phyloP scores from a whole-genome alignment of 108 stramenopile genomes.

The Licmophora abbreviata region DNA sequence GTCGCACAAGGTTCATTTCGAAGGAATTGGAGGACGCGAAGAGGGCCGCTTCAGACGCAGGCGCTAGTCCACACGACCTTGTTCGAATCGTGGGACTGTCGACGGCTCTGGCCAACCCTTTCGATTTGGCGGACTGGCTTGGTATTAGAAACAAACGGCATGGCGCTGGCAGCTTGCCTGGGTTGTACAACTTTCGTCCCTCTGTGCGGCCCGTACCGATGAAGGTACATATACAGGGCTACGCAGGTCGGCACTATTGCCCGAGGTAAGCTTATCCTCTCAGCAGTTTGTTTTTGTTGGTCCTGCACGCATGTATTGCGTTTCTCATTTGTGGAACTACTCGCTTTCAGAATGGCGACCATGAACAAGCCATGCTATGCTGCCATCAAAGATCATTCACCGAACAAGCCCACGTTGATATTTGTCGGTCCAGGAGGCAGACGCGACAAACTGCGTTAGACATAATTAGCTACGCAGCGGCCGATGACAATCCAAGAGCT shows the following conservation, averaged over 20 bases:
- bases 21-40: conserved; percentile 22
- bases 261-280: conserved; percentile 9
- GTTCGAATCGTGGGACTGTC: conserved; percentile 92
- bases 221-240: conserved; percentile 93
- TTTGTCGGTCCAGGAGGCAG: conserved; percentile 92
- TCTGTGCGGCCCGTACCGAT: conserved; percentile 94
- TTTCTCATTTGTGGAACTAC: not conserved
- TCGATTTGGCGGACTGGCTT: conserved; percentile 96
- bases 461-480: conserved; percentile 78
- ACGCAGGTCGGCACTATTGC: conserved; percentile 91
- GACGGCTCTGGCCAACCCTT: conserved; percentile 95
- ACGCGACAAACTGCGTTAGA: conserved; percentile 96
- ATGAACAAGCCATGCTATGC: conserved; percentile 99
- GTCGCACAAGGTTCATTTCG: conserved; percentile 90
- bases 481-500: conserved; percentile 61
- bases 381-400: conserved; percentile 91
- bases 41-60: conserved; percentile 3
- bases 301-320: not conserved
- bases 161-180: conserved; percentile 16
- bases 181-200: conserved; percentile 95
- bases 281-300: not conserved
- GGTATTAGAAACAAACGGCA: conserved; percentile 69
- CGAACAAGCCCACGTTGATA: conserved; percentile 87
- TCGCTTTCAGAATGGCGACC: conserved; percentile 93
- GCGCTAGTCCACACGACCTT: conserved; percentile 16